Base-by-base conservation (phyloP, 768 basidiomycete genomes). In the Hypholoma sublateritium region DNA sequence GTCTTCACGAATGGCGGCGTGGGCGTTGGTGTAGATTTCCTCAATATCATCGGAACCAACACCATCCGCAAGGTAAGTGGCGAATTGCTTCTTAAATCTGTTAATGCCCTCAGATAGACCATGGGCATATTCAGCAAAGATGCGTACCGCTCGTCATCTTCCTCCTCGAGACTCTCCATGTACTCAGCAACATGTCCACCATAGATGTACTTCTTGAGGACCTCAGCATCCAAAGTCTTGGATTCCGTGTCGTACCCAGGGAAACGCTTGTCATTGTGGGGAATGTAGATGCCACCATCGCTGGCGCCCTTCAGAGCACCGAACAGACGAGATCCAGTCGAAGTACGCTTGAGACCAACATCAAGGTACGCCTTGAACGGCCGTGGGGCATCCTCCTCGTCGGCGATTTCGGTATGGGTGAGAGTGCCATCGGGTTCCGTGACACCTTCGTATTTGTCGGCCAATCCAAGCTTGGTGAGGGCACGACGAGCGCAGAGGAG, bases 351-450 rank as follows among this genome's bases (percentile, higher is more conserved):
- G 69, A 99, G 84, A 76, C 97, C 97, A 73, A 97, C 96, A 72
- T 98, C 97, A 68, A 99, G 93, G 83, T 91, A 99, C 69, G 84
- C 86, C 78, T 98, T 99, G 87, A 99, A 99, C n/a, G 97, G 97
- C 56, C 95, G 86, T 46, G 96, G 95, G 48, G 92, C 93, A 68
- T 95, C 94, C 56, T 98, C 95, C 11, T 85, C 92, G 52, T 93
- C 93, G 56, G 95, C 80, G 50, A 84, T 74, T 76, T 98, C 92
- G n/a, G 88, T 95, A 67, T 94, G 61, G 51, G 78, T 75, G 66
- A 96, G 72, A 24, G 88, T 88, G 60, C 97, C 97, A 69, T 95
- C 89, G 17, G 97, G 90, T 75, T 98, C 94, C 32, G 83, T 69
- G 51, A 93, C 85, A 80, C 97, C 97, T 78, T 95, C 85, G 71